Conservation (phyloP, 306 rosid genomes). For the Sophora flavescens region DNA sequence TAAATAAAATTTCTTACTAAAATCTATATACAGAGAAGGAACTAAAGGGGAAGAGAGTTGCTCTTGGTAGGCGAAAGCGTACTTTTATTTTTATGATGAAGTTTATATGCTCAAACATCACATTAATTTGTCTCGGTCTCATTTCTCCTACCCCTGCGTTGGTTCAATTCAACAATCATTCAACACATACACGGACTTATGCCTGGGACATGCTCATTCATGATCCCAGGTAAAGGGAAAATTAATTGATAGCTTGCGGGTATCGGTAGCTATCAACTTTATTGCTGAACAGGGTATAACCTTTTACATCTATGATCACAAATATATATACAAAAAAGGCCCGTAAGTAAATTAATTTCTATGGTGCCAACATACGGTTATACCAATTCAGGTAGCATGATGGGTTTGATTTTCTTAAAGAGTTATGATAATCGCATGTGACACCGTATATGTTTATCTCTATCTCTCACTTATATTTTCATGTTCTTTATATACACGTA, state of each 20-base stretch:
- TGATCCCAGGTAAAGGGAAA: background rate
- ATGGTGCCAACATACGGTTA: background rate
- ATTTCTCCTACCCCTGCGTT: background rate
- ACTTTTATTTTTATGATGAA: background rate
- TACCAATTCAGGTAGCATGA: background rate
- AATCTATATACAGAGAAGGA: too few relatives aligned
- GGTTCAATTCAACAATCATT: background rate
- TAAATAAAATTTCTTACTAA: too few relatives aligned
- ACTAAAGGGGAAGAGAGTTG: too few relatives aligned
- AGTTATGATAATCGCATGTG: too few relatives aligned
- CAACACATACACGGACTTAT: background rate
- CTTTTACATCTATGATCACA: background rate
- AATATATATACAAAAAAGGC: background rate
- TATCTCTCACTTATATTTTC: too few relatives aligned
- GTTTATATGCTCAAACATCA: background rate
- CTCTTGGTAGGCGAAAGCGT: too few relatives aligned
- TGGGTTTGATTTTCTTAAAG: slow-evolving; percentile 27
- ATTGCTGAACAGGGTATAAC: slow-evolving; percentile 3
- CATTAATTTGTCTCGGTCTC: background rate
- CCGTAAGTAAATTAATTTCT: slow-evolving; percentile 23
- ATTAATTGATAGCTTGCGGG: background rate
- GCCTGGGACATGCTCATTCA: background rate
- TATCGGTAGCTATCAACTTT: slow-evolving; percentile 17
- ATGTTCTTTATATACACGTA: too few relatives aligned
- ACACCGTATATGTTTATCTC: too few relatives aligned